Percentiles rank a stretch among this genome's conserved stretches.
Evolutionary conservation across 2,329 filamentous ascomycete genomes (phyloP).

Genomic region (Dactylellina sp.): DNA sequence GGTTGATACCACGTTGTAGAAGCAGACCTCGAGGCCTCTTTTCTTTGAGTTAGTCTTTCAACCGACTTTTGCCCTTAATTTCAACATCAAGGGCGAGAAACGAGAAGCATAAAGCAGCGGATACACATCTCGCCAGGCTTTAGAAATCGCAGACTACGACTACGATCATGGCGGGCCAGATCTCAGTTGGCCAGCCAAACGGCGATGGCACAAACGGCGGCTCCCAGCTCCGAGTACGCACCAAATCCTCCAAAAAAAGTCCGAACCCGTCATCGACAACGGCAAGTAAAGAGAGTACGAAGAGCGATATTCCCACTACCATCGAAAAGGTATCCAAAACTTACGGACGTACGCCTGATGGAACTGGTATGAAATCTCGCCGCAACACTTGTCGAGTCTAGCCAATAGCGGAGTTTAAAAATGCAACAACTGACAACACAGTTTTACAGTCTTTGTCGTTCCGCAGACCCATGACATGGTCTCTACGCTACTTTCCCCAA

Average conservation of each 20-base stretch:
- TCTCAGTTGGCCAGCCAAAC: slow-evolving; percentile 30
- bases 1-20: slow-evolving; percentile 37
- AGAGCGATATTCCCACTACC: slow-evolving; percentile 9
- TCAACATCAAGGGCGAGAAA: slow-evolving; percentile 53
- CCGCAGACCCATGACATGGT: slow-evolving; percentile 99
- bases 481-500: slow-evolving; percentile 92
- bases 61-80: slow-evolving; percentile 52
- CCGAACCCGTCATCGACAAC: not conserved
- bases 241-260: slow-evolving; percentile 33
- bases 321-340: slow-evolving; percentile 73
- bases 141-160: not conserved
- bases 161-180: slow-evolving; percentile 11
- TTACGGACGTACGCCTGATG: slow-evolving; percentile 88
- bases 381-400: slow-evolving; percentile 27
- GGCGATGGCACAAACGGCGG: slow-evolving; percentile 14
- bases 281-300: slow-evolving; percentile 9
- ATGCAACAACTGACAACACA: slow-evolving; percentile 57
- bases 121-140: slow-evolving; percentile 7
- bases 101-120: not conserved
- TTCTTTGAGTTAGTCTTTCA: slow-evolving; percentile 39
- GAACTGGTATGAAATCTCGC: slow-evolving; percentile 75
- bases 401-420: slow-evolving; percentile 27
- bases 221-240: slow-evolving; percentile 40
- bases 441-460: slow-evolving; percentile 83
- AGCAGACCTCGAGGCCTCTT: slow-evolving; percentile 21